Percentiles rank a stretch among this genome's conserved stretches.
Evolutionary conservation across 441 rosid genomes (phyloP).

Genomic region (Codiaeum variegatum): DNA sequence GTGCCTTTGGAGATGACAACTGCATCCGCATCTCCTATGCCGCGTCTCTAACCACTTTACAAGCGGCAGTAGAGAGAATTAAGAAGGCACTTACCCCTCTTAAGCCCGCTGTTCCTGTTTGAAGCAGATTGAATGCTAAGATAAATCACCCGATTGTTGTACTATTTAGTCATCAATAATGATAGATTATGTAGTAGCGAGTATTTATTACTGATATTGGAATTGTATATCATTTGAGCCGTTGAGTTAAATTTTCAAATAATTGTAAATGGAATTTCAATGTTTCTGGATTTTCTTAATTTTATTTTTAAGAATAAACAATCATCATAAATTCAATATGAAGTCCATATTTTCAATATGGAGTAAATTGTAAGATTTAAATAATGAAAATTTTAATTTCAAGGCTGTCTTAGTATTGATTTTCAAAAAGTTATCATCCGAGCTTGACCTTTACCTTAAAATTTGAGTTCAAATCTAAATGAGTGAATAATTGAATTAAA

Average conservation of each 20-base stretch:
- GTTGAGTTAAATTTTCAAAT: background rate
- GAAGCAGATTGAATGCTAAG: constrained; percentile 6
- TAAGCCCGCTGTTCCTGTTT: constrained; percentile 46
- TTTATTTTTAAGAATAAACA: no score
- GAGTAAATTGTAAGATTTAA: no score
- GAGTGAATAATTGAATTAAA: no score
- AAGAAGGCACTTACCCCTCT: constrained; percentile 62
- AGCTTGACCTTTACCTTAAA: no score
- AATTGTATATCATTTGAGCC: background rate
- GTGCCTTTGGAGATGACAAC: constrained; percentile 85
- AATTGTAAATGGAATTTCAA: background rate
- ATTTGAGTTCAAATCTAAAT: no score
- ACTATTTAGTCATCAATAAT: background rate
- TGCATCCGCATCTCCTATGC: constrained; percentile 94
- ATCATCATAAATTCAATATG: no score
- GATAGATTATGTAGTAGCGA: constrained; percentile 1
- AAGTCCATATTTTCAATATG: no score
- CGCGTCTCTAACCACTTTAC: constrained; percentile 69
- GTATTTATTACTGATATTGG: background rate
- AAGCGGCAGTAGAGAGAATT: constrained; percentile 69
- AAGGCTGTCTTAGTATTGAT: no score
- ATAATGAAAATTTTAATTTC: no score
- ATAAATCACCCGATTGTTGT: constrained; percentile 12
- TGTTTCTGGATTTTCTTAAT: background rate
- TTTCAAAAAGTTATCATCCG: no score